Base-by-base conservation (phyloP, 2,329 filamentous ascomycete species). In the Microsporum ferrugineum region DNA sequence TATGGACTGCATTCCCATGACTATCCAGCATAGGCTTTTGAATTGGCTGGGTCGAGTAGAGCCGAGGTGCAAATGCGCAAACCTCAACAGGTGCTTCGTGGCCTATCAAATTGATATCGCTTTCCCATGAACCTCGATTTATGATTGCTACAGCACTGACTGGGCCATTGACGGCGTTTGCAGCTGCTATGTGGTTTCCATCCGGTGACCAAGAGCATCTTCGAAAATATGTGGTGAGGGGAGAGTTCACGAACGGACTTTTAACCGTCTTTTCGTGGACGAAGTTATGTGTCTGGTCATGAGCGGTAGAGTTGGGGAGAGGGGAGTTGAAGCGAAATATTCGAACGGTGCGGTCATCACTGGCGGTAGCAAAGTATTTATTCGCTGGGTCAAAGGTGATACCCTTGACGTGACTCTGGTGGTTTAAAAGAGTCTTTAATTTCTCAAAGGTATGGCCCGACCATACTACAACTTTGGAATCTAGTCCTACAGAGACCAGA, bases 381-480 rank as follows among this genome's bases (percentile, higher is more conserved):
- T 97, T 97, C 47, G 94, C 94, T 0, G 94, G 94, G 71, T 99
- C 94, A 71, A 99, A 99, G 0, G 92, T 96, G 69, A 99, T 95
- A 64, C 95, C 94, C 74, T 99, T 99, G 77, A 99, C 94, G 72
- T 97, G 95, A 72, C 91, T 96, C 73, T 95, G 90, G 74, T 99
- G 94, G 62, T 91, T 87, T 1, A 91, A 86, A 3, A 99, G 78
- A 2, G 90, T 92, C 81, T 97, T 97, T 66, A 99, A 82, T 77
- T 95, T 97, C 77, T 99, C 94, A 68, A 99, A 99, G 0, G 91
- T 97, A 75, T 95, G 88, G 0, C 94, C 95, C 0, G 92, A 97
- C 94, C 94, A 99, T 27, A 99, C 88, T 7, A 99, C 94, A 12
- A 99, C 88, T 76, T 99, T 99, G 49, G 94, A 97, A 75, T 99